phyloP scores from a whole-genome alignment of 208 protist species.

The Endotrypanum monterogeii region DNA sequence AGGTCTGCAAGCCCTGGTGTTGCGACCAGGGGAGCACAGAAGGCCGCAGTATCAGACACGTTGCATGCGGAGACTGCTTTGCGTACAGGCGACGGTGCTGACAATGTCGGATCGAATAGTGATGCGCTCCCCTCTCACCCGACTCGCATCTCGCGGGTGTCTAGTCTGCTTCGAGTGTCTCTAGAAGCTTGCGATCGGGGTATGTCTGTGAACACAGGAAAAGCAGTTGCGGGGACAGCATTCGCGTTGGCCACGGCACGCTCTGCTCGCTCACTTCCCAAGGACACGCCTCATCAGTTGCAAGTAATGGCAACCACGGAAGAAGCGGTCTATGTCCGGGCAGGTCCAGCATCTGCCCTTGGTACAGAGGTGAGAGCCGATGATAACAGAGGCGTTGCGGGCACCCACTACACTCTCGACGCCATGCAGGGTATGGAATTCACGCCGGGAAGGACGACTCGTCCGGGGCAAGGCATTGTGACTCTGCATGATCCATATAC shows the following conservation, averaged over 20 bases:
- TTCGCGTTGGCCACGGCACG: conserved; percentile 5
- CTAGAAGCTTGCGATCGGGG: conserved; percentile 18
- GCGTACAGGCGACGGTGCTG: background rate
- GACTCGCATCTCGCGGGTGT: background rate
- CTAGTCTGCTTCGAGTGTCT: conserved; percentile 20
- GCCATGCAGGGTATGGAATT: background rate
- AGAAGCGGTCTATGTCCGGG: conserved; percentile 31
- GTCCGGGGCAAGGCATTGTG: background rate
- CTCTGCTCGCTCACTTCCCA: conserved; percentile 17
- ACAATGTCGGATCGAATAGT: background rate
- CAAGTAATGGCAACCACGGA: conserved; percentile 18
- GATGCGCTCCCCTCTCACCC: background rate
- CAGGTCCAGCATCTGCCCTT: conserved; percentile 1
- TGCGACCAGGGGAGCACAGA: background rate
- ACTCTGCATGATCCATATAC: conserved; percentile 24
- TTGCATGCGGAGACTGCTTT: no score
- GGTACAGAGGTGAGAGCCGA: background rate
- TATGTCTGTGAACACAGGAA: conserved; percentile 6
- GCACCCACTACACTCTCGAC: background rate
- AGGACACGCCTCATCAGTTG: conserved; percentile 14
- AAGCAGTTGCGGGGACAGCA: conserved; percentile 7
- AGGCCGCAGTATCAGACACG: background rate
- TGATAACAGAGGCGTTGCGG: background rate
- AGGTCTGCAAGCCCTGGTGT: background rate
- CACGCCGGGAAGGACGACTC: background rate